Evolutionary conservation across 805 yeast species (phyloP), one percentile per base, ranked within the genome.

Genomic region (Sugiyamaella marilandica): DNA sequence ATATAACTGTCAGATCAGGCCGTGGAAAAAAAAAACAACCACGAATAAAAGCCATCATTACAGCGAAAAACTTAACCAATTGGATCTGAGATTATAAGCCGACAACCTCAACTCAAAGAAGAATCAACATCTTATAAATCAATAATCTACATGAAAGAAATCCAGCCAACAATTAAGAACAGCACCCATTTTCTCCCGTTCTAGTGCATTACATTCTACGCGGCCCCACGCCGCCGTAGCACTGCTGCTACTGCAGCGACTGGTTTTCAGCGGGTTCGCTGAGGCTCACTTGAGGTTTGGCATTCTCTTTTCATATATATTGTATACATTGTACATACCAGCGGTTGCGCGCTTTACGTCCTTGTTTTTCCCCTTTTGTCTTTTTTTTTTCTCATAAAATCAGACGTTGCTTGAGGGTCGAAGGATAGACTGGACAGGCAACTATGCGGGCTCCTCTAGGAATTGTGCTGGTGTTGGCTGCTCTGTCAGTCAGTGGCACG

Each of bases 401-500:
- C 29, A 24, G 29, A 24, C 29, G 29, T 7, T 24, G 29, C 29
- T 24, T 3, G 29, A 24, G 29, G 29, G 29, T 24, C 29, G 29
- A 3, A 7, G 29, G 7, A 18, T 39, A 7, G 43, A 39, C 43
- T 39, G 13, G 43, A 39, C 43, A 24, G 29, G 14, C 39, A 34
- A 39, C 14, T 10, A 39, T 39, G 43, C 7, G 43, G 13, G 24
- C 24, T 16, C 43, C 19, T 14, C 13, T 39, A 14, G 24, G 43
- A 16, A 4, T 39, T 3, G 43, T 39, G 11, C 21, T 39, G 19
- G 43, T 16, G 24, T n/a, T 45, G 44, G 55, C 52, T 21, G 57
- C 45, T 10, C 19, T 37, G 26, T 35, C 50, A 14, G 48, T 43
- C 39, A 39, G 41, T 7, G 37, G 19, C n/a, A 34, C 55, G 3